These are phyloP conservation scores for Moniliella sp. DNA, from an alignment of 1,284 basidiomycete species.

Conservation along the genomic window DNA sequence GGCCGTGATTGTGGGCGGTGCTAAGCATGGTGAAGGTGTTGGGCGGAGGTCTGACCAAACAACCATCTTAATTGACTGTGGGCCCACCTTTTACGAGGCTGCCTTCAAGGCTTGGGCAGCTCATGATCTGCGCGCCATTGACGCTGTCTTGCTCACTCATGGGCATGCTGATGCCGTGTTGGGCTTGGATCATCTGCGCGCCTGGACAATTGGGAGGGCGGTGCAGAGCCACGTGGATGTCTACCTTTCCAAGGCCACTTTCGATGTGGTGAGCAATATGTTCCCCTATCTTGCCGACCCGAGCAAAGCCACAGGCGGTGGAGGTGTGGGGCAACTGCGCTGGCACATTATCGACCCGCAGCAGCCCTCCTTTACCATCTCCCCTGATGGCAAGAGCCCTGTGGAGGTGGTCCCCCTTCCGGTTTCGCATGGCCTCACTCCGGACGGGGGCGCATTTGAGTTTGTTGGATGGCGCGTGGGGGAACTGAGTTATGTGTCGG, in stretches of 20 bases:
- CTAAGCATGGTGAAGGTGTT: neutral
- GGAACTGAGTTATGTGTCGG: constrained; percentile 24
- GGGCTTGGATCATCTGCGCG: constrained; percentile 22
- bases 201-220: constrained; percentile 23
- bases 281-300: constrained; percentile 26
- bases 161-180: constrained; percentile 27
- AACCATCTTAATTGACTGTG: constrained; percentile 27
- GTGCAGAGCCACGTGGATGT: constrained; percentile 21
- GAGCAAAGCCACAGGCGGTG: constrained; percentile 15
- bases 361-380: constrained; percentile 6
- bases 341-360: constrained; percentile 23
- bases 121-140: constrained; percentile 12
- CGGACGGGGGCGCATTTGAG: constrained; percentile 10
- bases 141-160: constrained; percentile 25
- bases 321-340: constrained; percentile 19
- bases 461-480: constrained; percentile 24
- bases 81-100: constrained; percentile 24
- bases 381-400: constrained; percentile 1
- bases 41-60: too few relatives aligned
- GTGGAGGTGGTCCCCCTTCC: constrained; percentile 13
- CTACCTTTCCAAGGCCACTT: constrained; percentile 18
- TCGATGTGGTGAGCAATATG: constrained; percentile 12
- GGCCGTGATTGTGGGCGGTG: constrained; percentile 9
- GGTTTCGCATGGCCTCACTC: constrained; percentile 18
- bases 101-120: constrained; percentile 10